Percentiles rank a stretch among this genome's conserved stretches.
These are phyloP conservation scores for Herpetospermum pedunculosum DNA, from an alignment of 306 rosid genomes.

Conservation along the genomic window DNA sequence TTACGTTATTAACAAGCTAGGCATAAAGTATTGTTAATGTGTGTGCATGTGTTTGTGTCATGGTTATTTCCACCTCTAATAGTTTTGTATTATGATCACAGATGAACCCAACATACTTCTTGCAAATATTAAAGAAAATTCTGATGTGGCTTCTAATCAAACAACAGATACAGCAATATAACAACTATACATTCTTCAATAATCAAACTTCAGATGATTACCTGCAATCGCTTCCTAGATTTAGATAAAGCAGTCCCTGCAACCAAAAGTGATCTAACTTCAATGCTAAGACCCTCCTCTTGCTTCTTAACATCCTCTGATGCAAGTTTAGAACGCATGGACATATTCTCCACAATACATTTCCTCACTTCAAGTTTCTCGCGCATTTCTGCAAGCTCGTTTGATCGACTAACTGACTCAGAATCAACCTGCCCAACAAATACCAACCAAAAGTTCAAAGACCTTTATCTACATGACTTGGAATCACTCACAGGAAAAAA, in stretches of 20 bases:
- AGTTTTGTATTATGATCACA: no score
- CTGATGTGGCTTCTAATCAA: neutral
- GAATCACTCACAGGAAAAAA: neutral
- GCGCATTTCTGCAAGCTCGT: constrained; percentile 73
- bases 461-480: neutral
- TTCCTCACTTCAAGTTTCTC: constrained; percentile 68
- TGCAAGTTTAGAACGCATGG: constrained; percentile 32
- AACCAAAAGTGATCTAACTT: constrained; percentile 68
- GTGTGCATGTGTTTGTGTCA: no score
- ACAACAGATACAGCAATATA: no score
- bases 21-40: neutral
- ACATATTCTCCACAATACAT: constrained; percentile 36
- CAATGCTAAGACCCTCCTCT: constrained; percentile 60
- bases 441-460: constrained; percentile 29
- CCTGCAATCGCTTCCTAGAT: constrained; percentile 70
- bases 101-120: neutral
- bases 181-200: no score
- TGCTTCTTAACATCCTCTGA: constrained; percentile 56
- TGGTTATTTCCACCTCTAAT: neutral
- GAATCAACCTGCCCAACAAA: constrained; percentile 58
- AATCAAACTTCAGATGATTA: constrained; percentile 8
- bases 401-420: constrained; percentile 51
- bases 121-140: neutral
- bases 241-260: constrained; percentile 74
- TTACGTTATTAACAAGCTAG: neutral